Evolutionary conservation across 23 red algal genomes (phyloP).

Genomic region (Gracilariopsis chorda): DNA sequence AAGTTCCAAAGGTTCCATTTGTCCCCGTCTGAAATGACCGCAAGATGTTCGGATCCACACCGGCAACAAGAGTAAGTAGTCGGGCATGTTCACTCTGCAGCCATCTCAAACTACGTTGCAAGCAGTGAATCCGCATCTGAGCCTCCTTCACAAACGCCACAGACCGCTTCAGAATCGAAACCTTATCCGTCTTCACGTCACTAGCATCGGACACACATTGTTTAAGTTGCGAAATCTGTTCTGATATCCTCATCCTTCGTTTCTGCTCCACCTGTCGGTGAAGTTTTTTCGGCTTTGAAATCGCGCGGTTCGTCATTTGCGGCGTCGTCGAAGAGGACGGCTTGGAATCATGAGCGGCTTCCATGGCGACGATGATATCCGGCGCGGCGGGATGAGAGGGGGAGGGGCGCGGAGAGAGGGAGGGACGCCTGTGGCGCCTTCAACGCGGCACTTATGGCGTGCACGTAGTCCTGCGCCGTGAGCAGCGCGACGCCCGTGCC

Average conservation of each 20-base stretch:
- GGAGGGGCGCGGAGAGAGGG: neutral
- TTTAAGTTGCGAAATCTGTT: neutral
- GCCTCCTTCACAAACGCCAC: conserved; percentile 7
- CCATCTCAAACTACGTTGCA: neutral
- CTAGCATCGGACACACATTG: neutral
- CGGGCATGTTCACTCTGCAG: neutral
- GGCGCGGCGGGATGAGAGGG: neutral
- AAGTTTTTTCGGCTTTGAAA: neutral
- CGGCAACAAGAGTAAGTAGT: neutral
- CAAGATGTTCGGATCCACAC: too few species aligned
- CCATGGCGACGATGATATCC: too few species aligned
- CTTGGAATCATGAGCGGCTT: too few species aligned
- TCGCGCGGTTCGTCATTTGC: neutral
- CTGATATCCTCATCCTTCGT: conserved; percentile 15
- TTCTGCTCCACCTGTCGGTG: conserved; percentile 26
- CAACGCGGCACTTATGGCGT: neutral
- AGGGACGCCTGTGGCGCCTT: neutral
- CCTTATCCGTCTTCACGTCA: conserved; percentile 17
- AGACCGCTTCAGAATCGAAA: conserved; percentile 2
- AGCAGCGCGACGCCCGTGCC: neutral
- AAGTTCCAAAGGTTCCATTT: too few species aligned
- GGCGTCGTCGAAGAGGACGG: too few species aligned
- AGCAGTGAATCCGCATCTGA: neutral
- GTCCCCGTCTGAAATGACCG: too few species aligned
- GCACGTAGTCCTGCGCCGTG: neutral